A percentile compares a stretch with the other conserved stretches of the same genome.
These are phyloP conservation scores for Chondrostereum purpureum DNA, from an alignment of 1,284 basidiomycete species.

Conservation along the genomic window DNA sequence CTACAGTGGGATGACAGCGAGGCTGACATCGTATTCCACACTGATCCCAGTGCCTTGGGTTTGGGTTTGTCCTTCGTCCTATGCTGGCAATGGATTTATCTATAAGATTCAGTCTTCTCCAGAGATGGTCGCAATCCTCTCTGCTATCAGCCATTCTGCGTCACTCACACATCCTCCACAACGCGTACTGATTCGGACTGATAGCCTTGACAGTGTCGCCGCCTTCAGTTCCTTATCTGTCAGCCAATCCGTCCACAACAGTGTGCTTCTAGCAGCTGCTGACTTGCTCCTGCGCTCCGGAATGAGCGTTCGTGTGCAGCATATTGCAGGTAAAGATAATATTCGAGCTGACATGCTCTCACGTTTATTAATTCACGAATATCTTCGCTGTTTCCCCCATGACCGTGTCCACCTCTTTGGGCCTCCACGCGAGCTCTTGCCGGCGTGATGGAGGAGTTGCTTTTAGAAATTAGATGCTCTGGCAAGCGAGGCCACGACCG, in stretches of 20 bases:
- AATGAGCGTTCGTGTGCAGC: slow-evolving; percentile 12
- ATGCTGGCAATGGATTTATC: slow-evolving; percentile 10
- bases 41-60: slow-evolving; percentile 14
- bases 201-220: slow-evolving; percentile 8
- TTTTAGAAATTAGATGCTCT: slow-evolving; percentile 15
- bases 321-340: slow-evolving; percentile 16
- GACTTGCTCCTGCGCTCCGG: slow-evolving; percentile 13
- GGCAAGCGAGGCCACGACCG: slow-evolving; percentile 5
- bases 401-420: slow-evolving; percentile 14
- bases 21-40: slow-evolving; percentile 17
- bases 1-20: slow-evolving; percentile 14
- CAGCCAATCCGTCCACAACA: slow-evolving; percentile 5
- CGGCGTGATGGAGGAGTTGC: slow-evolving; percentile 13
- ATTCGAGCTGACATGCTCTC: slow-evolving; percentile 16
- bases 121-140: slow-evolving; percentile 16
- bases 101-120: slow-evolving; percentile 17
- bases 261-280: slow-evolving; percentile 7
- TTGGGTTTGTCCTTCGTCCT: slow-evolving; percentile 12
- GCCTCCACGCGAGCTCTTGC: slow-evolving; percentile 14
- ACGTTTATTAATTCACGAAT: slow-evolving; percentile 11
- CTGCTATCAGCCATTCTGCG: slow-evolving; percentile 10
- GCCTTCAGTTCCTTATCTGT: slow-evolving; percentile 15
- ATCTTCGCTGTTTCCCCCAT: slow-evolving; percentile 8
- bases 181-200: slow-evolving; percentile 4
- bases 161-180: slow-evolving; percentile 1